These are phyloP conservation scores for Fraxinus xanthoxyloides DNA, from an alignment of 305 asterid species.

Conservation along the genomic window DNA sequence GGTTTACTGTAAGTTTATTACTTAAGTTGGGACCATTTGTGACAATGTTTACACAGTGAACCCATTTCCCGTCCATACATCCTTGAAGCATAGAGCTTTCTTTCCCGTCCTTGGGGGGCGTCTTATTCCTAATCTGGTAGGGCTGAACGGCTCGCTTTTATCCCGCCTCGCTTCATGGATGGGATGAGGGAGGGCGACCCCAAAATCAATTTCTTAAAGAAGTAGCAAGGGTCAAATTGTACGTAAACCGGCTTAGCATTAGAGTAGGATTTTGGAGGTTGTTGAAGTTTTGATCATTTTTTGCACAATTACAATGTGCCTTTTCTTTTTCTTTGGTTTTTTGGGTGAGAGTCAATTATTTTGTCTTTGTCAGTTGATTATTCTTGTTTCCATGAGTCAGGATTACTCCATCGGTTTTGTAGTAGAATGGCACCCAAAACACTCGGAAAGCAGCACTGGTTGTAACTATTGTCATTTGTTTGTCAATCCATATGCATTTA, in stretches of 20 bases:
- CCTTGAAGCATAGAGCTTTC: conserved; percentile 15
- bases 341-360: conserved; percentile 8
- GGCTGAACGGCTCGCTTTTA: neutral
- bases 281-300: conserved; percentile 58
- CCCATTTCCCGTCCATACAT: conserved; percentile 16
- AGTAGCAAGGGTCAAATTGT: conserved; percentile 35
- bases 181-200: conserved; percentile 55
- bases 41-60: conserved; percentile 47
- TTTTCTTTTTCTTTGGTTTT: conserved; percentile 30
- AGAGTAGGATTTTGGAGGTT: conserved; percentile 40
- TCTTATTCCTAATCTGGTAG: neutral
- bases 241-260: conserved; percentile 34
- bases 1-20: conserved; percentile 64
- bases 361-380: conserved; percentile 15
- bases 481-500: conserved; percentile 34
- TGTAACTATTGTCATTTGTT: conserved; percentile 41
- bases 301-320: conserved; percentile 51
- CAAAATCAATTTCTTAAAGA: conserved; percentile 6
- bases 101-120: neutral
- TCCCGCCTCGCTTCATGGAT: conserved; percentile 7
- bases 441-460: conserved; percentile 7
- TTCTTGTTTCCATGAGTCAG: conserved; percentile 27
- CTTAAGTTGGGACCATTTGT: conserved; percentile 23
- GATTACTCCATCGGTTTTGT: conserved; percentile 41
- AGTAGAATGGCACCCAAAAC: conserved; percentile 26